Conservation (phyloP, 2,329 filamentous ascomycete genomes). For the Calonectria hongkongensis region DNA sequence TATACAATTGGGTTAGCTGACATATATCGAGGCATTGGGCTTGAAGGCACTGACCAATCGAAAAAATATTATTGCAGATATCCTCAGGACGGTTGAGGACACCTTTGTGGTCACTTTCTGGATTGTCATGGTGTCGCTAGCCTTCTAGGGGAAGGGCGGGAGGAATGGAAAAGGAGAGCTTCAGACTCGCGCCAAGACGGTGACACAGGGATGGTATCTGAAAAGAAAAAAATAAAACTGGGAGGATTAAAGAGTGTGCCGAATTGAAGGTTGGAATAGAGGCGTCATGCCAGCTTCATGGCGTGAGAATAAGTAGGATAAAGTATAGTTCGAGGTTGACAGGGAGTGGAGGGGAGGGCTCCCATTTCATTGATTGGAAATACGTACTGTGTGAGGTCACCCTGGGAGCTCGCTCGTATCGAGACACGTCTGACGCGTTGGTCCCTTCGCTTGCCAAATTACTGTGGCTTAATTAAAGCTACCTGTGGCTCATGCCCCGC, state of each 20-base stretch:
- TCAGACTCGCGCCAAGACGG: constrained; percentile 27
- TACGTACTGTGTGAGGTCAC: constrained; percentile 43
- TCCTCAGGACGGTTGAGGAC: constrained; percentile 62
- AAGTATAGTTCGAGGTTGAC: constrained; percentile 29
- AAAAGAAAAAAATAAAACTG: constrained; percentile 8
- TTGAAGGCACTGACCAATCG: constrained; percentile 58
- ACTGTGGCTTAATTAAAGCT: constrained; percentile 30
- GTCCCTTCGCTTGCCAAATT: constrained; percentile 15
- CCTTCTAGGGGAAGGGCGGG: constrained; percentile 37
- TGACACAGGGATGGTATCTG: background rate
- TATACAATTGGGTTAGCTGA: constrained; percentile 47
- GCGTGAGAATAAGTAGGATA: constrained; percentile 24
- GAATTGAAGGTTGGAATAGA: constrained; percentile 42
- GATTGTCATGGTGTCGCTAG: constrained; percentile 54
- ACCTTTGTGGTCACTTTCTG: constrained; percentile 58
- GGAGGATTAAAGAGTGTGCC: constrained; percentile 47
- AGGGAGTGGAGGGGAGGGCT: constrained; percentile 36
- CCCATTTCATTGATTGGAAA: constrained; percentile 32
- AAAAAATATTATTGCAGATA: constrained; percentile 61
- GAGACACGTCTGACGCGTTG: constrained; percentile 38
- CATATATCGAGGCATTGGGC: background rate
- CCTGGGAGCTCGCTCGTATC: constrained; percentile 18
- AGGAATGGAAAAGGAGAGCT: constrained; percentile 31
- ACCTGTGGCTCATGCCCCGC: constrained; percentile 47
- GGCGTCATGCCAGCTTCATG: constrained; percentile 42